Base-by-base conservation (phyloP, 2,329 filamentous ascomycete species). In the Xylariaceae sp. region DNA sequence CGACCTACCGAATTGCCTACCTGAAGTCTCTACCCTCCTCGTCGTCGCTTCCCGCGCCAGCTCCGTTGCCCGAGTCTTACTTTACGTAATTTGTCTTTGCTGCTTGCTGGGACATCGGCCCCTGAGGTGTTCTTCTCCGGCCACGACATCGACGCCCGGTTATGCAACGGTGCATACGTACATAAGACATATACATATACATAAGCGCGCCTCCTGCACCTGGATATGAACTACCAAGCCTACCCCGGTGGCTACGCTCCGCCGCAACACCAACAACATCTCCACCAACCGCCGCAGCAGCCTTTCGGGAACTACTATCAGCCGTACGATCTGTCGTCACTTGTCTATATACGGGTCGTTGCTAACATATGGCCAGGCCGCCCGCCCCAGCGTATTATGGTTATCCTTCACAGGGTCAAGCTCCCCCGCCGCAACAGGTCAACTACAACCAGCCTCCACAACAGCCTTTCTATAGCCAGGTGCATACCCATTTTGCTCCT, bases 391-490 rank as follows among this genome's bases (percentile, higher is more conserved):
- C 66, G 51, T 83, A 81, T 60, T 72, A 71, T 64, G 74, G 75
- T 52, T 73, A 76, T 47, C 74, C 49, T 42, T 62, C 63, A 12
- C 54, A 59, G 41, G 59, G 55, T 48, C 58, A 45, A 11, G 63
- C 74, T 7, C 72, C 70, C n/a, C 68, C 74, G 9, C 72, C 70
- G n/a, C 68, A 66, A 29, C 70, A 69, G 37, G 73, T 74, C 62
- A 73, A 69, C 58, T 80, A 79, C 59, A 67, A 63, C 55, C 74
- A 76, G 60, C 68, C 65, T 39, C 78, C 77, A 31, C 76, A 77
- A 37, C 76, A 81, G 63, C 71, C 71, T 8, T 74, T 74, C 54
- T 77, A 75, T 61, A 74, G 72, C 62, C 75, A 76, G 58, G 67
- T 69, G 56, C 55, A 58, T 59, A 32, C 44, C 19, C 50, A 2